Evolutionary conservation across 2,329 filamentous ascomycete species (phyloP), one percentile per base, ranked within the genome.

Genomic region (Phialocephala sp.): DNA sequence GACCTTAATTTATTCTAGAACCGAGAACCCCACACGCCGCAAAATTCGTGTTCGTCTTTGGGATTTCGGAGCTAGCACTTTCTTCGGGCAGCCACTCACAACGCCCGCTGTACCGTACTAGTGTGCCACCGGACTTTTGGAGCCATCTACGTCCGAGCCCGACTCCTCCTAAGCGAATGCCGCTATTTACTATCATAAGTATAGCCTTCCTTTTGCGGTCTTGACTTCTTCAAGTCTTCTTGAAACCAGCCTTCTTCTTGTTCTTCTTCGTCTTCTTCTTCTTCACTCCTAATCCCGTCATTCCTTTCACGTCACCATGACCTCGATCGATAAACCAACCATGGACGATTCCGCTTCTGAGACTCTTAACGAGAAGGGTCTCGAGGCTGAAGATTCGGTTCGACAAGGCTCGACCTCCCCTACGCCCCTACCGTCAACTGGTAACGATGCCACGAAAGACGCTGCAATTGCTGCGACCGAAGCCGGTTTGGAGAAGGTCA

Each of bases 401-500:
- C 27, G 60, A 22, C 64, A 64, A 60, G 60, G 60, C 41, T 69
- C 67, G 8, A 52, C 47, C 1, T 63, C 66, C 11, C 66, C 65
- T 15, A 69, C 60, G n/a, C 60, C 65, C 37, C 20, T 24, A 14
- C 43, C 45, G 18, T 58, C 11, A 56, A 58, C 35, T 55, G 37
- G n/a, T 37, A 8, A 32, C 5, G 8, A 47, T 24, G 8, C 4
- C 20, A 27, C 54, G 24, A n/a, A 52, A 62, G 54, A 54, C 22
- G 35, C 37, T 18, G 65, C 65, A 14, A 64, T 66, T 12, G 68
- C 70, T 2, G 63, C 35, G 15, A 43, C 47, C 11, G 59, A 64
- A 15, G 63, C 55, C 1, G 72, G 73, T 12, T 59, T 76, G 55
- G 63, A 65, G 0, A 71, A 62, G 27, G 67, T 75, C 54, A 73